Base-by-base conservation (phyloP, 495 filamentous ascomycete genomes). In the Aspergillus steynii region DNA sequence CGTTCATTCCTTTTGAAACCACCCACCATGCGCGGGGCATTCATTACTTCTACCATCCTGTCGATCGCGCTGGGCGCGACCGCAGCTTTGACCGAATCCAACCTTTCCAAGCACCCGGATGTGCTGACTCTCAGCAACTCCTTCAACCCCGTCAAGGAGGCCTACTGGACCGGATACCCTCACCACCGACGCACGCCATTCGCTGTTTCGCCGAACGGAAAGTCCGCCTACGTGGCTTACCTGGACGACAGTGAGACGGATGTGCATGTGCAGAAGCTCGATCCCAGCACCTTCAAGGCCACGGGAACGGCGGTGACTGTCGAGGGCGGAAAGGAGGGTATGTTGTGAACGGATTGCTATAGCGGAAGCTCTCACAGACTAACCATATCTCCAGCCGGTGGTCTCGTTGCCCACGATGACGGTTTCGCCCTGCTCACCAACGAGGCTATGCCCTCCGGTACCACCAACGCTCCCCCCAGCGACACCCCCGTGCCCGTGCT, bases 111-210 rank as follows among this genome's bases (percentile, higher is more conserved):
- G 47, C 67, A 76, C 48, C 72, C 76, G 54, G 73, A 80, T 65
- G 71, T 73, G 58, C 69, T 84, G 59, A 67, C 70, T 55, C 69
- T 83, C 25, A 65, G 69, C 53, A 67, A 63, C 45, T 58, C 68
- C 25, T 83, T 83, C 62, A 76, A 82, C 59, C 81, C 82, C 10
- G 74, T 84, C 31, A 77, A 80, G 62, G 71, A 69, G 0, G 73
- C 78, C 26, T 84, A 84, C 73, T 84, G 82, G 81, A 83, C 81
- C 42, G 74, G 72, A 3, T 76, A 78, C 51, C 80, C 79, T 51
- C 82, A 85, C 57, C 81, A 83, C 61, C 77, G 80, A 20, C 75
- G 81, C 14, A 82, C 82, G 25, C 81, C 82, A 5, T 84, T 85
- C 53, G 74, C 80, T 14, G 66, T 77, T 14, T 83, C 82, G 4